Base-by-base conservation (phyloP, 2,329 filamentous ascomycete species). In the Phialocephala sp. region DNA sequence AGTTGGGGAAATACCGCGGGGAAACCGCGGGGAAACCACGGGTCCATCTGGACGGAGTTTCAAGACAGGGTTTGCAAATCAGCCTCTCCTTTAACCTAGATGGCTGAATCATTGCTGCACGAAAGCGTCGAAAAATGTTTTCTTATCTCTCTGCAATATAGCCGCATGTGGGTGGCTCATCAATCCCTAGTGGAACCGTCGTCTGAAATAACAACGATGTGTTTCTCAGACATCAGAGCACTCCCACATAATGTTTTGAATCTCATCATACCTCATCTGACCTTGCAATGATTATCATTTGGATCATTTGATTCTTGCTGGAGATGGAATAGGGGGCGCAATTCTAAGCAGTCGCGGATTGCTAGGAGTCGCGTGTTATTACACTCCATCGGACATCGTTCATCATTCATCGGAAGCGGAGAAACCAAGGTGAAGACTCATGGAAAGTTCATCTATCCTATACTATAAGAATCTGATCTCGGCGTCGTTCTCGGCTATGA, bases 1-100 rank as follows among this genome's bases (percentile, higher is more conserved):
- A 12, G 56, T 39, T 56, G 62, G 62, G 62, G 50, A 41, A 50
- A 50, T 41, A 36, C 54, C 50, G 67, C 66, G 70, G 70, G 66
- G 62, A 69, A 69, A 72, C 54, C 56, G 6, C 27, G 27, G 27
- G 27, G 27, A 32, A 32, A 32, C 27, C 27, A 6, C 59, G 66
- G 39, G 64, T 67, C 65, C 66, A 66, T 69, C 57, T 72, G 60
- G 64, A 35, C 41, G 5, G 47, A n/a, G 56, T 56, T 60, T 55
- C 62, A 64, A 24, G 14, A 55, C 62, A 59, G 59, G 45, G 45
- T 50, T 41, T 18, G 20, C 50, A 3, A 54, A 32, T 54, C 27
- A 60, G 45, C 58, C 58, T 60, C 58, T 41, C 41, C 22, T 37
- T 41, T 61, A 61, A 54, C 59, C 59, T 36, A 32, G 35, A 61